These are phyloP conservation scores for Colletotrichum sp. DNA, from an alignment of 2,329 filamentous ascomycete genomes.

Conservation along the genomic window DNA sequence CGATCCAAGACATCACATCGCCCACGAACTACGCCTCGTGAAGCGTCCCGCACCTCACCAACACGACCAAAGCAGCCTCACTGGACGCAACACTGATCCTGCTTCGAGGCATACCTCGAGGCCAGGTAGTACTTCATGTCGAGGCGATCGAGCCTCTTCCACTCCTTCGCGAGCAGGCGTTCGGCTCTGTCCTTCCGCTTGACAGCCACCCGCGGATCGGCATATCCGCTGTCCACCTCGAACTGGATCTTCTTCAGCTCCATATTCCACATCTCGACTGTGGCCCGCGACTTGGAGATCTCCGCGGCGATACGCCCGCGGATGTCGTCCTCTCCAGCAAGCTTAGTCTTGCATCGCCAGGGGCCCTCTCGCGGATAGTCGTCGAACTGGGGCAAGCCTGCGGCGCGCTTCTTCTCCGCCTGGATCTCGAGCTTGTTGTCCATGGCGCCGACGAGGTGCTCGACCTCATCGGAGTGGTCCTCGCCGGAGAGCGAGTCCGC, in stretches of 20 bases:
- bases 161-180: not conserved
- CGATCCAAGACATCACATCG: not conserved
- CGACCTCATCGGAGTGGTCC: not conserved
- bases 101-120: not conserved
- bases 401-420: not conserved
- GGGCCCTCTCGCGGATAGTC: fast-evolving
- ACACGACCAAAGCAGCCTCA: not conserved
- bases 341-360: no score
- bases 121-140: not conserved
- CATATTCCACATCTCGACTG: not conserved
- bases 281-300: not conserved
- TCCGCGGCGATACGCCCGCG: not conserved
- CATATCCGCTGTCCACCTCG: not conserved
- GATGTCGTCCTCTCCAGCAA: not conserved
- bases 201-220: not conserved
- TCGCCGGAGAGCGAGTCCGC: not conserved
- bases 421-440: not conserved
- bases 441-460: no score
- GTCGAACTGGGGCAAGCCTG: not conserved
- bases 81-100: not conserved
- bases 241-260: not conserved
- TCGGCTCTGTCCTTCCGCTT: not conserved
- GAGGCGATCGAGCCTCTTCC: not conserved
- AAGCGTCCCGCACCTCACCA: not conserved
- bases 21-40: not conserved